phyloP scores from a whole-genome alignment of 148 eudicot species.

The Nepenthes mirabilis region DNA sequence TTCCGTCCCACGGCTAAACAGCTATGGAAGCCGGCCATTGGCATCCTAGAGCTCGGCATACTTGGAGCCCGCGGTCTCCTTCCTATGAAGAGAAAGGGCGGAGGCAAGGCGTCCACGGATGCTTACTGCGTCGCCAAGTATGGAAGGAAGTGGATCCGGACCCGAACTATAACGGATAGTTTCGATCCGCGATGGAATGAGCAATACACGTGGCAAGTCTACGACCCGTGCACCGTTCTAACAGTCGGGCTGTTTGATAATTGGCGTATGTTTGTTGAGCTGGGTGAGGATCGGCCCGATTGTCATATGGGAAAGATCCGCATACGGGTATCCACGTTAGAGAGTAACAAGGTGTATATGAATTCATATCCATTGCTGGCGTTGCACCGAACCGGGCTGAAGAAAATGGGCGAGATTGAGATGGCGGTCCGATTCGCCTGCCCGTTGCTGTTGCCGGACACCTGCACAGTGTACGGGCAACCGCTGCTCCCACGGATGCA shows the following conservation, averaged over 20 bases:
- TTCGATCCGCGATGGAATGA: slow-evolving; percentile 98
- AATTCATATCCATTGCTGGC: slow-evolving; percentile 77
- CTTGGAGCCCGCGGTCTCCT: slow-evolving; percentile 80
- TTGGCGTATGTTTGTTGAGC: slow-evolving; percentile 61
- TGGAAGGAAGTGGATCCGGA: slow-evolving; percentile 96
- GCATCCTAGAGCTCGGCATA: slow-evolving; percentile 78
- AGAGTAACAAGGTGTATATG: slow-evolving; percentile 78
- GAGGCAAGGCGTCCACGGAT: slow-evolving; percentile 85
- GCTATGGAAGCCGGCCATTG: slow-evolving; percentile 81
- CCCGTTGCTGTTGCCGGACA: slow-evolving; percentile 76
- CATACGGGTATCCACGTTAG: slow-evolving; percentile 79
- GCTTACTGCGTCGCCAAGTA: slow-evolving; percentile 96
- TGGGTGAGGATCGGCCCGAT: slow-evolving; percentile 57
- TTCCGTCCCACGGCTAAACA: slow-evolving; percentile 90
- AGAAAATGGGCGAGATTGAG: slow-evolving; percentile 95
- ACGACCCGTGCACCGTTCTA: slow-evolving; percentile 89
- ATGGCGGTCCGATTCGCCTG: slow-evolving; percentile 75
- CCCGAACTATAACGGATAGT: slow-evolving; percentile 61
- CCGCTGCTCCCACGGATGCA: slow-evolving; percentile 86
- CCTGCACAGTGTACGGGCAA: slow-evolving; percentile 69
- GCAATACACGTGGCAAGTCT: slow-evolving; percentile 99
- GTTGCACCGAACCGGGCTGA: slow-evolving; percentile 45
- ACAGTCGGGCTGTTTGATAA: slow-evolving; percentile 91
- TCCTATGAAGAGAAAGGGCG: slow-evolving; percentile 73
- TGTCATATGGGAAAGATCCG: slow-evolving; percentile 71